phyloP scores from a whole-genome alignment of 495 filamentous ascomycete genomes.

The Aspergillus steynii region DNA sequence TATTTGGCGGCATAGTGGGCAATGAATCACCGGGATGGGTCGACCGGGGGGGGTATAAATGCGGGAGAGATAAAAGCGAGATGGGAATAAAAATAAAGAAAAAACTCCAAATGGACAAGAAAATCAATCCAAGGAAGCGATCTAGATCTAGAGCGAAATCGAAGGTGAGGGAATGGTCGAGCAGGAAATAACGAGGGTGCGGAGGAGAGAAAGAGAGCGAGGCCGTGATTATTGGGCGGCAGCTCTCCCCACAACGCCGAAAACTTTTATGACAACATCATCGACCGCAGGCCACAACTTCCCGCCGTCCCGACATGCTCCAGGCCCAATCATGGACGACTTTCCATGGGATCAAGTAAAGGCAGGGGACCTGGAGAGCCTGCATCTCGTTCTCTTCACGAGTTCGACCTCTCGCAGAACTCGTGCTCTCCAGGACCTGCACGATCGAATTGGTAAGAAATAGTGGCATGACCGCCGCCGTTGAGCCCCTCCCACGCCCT shows the following conservation, averaged over 20 bases:
- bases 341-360: constrained; percentile 52
- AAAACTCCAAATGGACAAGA: neutral
- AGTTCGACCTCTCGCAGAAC: constrained; percentile 51
- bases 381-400: constrained; percentile 46
- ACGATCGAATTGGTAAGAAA: constrained; percentile 45
- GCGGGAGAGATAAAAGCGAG: neutral
- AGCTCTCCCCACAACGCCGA: constrained; percentile 26
- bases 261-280: constrained; percentile 52
- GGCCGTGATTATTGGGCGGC: constrained; percentile 1
- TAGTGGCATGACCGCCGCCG: neutral
- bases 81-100: neutral
- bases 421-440: constrained; percentile 50
- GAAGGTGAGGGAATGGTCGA: constrained; percentile 3
- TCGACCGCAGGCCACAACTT: constrained; percentile 15
- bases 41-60: neutral
- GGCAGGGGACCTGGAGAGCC: constrained; percentile 46
- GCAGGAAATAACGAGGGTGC: neutral
- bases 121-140: neutral
- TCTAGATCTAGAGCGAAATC: neutral
- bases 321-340: constrained; percentile 43
- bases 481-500: constrained; percentile 6
- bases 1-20: constrained; percentile 64
- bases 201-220: constrained; percentile 3
- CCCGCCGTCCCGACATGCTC: constrained; percentile 27
- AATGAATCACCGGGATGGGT: constrained; percentile 6